A percentile compares a stretch with the other conserved stretches of the same genome.
Evolutionary conservation across 2,329 filamentous ascomycete species (phyloP).

Genomic region (Decorospora gaudefroyi): DNA sequence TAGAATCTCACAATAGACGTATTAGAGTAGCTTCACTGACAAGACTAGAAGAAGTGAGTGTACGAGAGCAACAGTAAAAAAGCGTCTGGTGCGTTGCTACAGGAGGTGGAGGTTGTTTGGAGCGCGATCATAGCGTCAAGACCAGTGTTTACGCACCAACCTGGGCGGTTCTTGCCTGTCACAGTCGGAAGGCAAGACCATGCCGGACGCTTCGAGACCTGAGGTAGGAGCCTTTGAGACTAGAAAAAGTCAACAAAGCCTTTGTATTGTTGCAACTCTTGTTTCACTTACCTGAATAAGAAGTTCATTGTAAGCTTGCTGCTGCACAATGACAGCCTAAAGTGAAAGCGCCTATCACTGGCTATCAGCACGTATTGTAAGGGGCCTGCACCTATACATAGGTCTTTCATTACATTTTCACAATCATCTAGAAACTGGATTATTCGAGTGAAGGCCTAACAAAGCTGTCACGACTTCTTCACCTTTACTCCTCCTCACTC

Average conservation of each 20-base stretch:
- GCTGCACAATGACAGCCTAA: not conserved
- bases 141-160: not conserved
- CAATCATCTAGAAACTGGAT: too few relatives aligned
- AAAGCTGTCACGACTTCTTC: not conserved
- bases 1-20: too few relatives aligned
- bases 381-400: too few relatives aligned
- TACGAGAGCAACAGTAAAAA: not conserved
- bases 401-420: too few relatives aligned
- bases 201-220: constrained; percentile 8
- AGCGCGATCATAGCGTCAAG: not conserved
- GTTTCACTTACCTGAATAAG: not conserved
- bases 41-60: too few relatives aligned
- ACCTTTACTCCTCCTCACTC: constrained; percentile 22
- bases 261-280: not conserved
- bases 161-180: constrained; percentile 7
- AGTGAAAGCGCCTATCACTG: too few relatives aligned
- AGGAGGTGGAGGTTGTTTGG: not conserved
- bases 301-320: not conserved
- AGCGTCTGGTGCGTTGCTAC: not conserved
- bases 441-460: too few relatives aligned
- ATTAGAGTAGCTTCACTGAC: too few relatives aligned
- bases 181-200: constrained; percentile 8
- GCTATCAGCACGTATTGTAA: too few relatives aligned
- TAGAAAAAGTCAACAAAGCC: constrained; percentile 1
- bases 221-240: constrained; percentile 9